Percentiles rank a stretch among this genome's conserved stretches.
These are phyloP conservation scores for Podaxis pistillaris DNA, from an alignment of 768 basidiomycete species.

Conservation along the genomic window DNA sequence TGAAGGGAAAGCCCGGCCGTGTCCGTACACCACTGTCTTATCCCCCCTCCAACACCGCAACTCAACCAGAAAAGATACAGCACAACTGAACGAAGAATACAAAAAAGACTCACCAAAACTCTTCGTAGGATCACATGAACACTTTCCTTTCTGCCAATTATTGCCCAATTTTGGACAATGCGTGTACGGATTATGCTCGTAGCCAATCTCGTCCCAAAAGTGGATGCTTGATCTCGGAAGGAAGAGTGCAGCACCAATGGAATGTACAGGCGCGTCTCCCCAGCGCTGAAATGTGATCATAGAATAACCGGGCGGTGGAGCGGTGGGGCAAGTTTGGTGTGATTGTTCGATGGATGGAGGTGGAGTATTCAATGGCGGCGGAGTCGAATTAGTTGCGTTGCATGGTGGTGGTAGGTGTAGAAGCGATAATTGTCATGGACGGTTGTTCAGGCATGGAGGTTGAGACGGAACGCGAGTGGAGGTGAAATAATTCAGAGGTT, in stretches of 20 bases:
- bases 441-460: background rate
- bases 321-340: too few species aligned
- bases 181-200: conserved; percentile 73
- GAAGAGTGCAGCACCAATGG: conserved; percentile 64
- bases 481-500: background rate
- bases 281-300: conserved; percentile 31
- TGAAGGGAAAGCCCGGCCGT: too few species aligned
- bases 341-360: background rate
- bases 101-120: conserved; percentile 54
- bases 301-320: conserved; percentile 19
- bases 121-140: conserved; percentile 53
- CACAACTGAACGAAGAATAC: background rate
- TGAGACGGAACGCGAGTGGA: background rate
- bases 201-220: conserved; percentile 78
- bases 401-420: conserved; percentile 31
- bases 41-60: too few species aligned
- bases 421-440: conserved; percentile 19
- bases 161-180: conserved; percentile 54
- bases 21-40: too few species aligned
- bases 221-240: conserved; percentile 58
- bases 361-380: conserved; percentile 20
- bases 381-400: conserved; percentile 35
- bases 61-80: background rate
- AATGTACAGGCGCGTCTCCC: conserved; percentile 69
- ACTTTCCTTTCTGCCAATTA: conserved; percentile 54